Conservation (phyloP, 1,139 yeast species). For the Eremothecium gossypii region DNA sequence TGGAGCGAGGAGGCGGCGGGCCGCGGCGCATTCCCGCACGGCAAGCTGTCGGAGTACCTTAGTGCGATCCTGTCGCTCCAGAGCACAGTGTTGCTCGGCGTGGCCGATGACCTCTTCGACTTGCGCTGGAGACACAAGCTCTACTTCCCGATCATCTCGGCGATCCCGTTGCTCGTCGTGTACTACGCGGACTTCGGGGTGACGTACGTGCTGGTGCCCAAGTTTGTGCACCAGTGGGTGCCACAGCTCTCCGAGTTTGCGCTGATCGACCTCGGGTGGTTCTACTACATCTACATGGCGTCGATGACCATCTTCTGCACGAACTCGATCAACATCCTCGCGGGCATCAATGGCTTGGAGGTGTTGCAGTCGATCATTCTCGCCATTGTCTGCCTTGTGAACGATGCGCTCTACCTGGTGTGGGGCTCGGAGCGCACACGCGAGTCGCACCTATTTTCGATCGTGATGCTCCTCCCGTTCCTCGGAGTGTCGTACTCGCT, state of each 20-base stretch:
- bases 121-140: constrained; percentile 96
- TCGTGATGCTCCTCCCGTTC: constrained; percentile 74
- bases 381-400: constrained; percentile 58
- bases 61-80: constrained; percentile 78
- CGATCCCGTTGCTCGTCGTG: constrained; percentile 82
- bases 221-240: constrained; percentile 41
- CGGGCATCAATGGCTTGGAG: constrained; percentile 93
- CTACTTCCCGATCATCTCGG: constrained; percentile 88
- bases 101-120: constrained; percentile 91
- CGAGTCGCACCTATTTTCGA: constrained; percentile 76
- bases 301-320: constrained; percentile 90
- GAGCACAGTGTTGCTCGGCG: constrained; percentile 75
- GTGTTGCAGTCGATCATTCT: constrained; percentile 88
- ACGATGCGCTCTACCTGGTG: constrained; percentile 65
- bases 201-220: constrained; percentile 82
- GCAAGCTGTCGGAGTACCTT: constrained; percentile 73
- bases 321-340: constrained; percentile 90
- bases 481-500: constrained; percentile 76
- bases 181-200: constrained; percentile 93
- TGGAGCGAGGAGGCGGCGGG: constrained; percentile 15
- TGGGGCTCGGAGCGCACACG: constrained; percentile 52
- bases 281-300: constrained; percentile 85
- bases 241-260: constrained; percentile 22
- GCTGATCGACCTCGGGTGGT: constrained; percentile 63
- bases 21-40: constrained; percentile 54